These are phyloP conservation scores for Yarrowia osloensis DNA, from an alignment of 805 yeast species.

Conservation along the genomic window DNA sequence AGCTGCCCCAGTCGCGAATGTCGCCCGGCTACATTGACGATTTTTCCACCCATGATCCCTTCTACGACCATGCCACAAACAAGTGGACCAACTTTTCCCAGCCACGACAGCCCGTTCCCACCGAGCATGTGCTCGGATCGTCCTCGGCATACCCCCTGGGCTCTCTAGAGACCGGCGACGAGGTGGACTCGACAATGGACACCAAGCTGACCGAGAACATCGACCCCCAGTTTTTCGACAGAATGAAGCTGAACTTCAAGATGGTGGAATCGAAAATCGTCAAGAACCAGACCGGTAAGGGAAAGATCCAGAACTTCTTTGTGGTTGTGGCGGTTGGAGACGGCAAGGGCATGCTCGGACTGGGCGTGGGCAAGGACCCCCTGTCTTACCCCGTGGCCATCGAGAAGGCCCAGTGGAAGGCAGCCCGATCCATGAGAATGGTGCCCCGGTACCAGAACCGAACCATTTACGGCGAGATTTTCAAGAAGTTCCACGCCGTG, in stretches of 20 bases:
- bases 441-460: constrained; percentile 89
- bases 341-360: constrained; percentile 87
- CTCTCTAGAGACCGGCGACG: constrained; percentile 10
- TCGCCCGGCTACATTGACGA: constrained; percentile 75
- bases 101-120: constrained; percentile 62
- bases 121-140: constrained; percentile 53
- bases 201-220: constrained; percentile 3
- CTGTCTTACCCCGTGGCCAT: constrained; percentile 70
- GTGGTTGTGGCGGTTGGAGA: constrained; percentile 91
- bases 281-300: constrained; percentile 88
- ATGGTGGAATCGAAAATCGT: too few relatives aligned
- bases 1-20: constrained; percentile 51
- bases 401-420: constrained; percentile 88
- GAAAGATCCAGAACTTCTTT: constrained; percentile 80
- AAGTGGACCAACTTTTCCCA: constrained; percentile 51
- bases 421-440: constrained; percentile 77
- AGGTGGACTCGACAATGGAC: neutral
- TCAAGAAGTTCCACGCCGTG: constrained; percentile 84
- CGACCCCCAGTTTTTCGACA: constrained; percentile 36
- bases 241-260: constrained; percentile 45
- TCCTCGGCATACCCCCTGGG: constrained; percentile 5
- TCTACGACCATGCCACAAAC: constrained; percentile 66
- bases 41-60: constrained; percentile 66
- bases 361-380: constrained; percentile 92
- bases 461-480: constrained; percentile 83